phyloP scores from a whole-genome alignment of 345 rosid genomes.

The Lenwebbia sp. region DNA sequence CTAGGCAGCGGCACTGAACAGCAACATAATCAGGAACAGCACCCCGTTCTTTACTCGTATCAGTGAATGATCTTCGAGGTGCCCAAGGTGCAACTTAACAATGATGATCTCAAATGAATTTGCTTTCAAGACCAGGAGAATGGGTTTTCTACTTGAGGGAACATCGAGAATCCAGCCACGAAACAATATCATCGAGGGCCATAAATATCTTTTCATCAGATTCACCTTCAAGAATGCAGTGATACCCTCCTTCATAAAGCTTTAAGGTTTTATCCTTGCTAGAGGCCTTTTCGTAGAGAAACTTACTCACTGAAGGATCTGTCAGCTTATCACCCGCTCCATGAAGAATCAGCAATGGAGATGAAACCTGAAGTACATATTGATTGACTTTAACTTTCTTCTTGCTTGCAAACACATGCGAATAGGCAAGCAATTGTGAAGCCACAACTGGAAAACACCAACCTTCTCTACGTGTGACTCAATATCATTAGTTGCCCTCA shows the following conservation, averaged over 20 bases:
- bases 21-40: background rate
- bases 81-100: background rate
- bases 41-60: background rate
- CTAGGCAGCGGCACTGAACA: background rate
- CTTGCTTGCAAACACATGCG: background rate
- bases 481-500: conserved; percentile 61
- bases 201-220: conserved; percentile 56
- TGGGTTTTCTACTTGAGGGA: background rate
- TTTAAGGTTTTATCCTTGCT: conserved; percentile 79
- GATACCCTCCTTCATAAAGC: conserved; percentile 78
- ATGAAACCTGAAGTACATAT: conserved; percentile 43
- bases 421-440: background rate
- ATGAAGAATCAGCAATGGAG: conserved; percentile 79
- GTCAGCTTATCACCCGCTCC: conserved; percentile 89
- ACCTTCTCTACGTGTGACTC: conserved; percentile 65
- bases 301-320: conserved; percentile 70
- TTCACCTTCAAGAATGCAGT: conserved; percentile 91
- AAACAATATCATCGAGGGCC: conserved; percentile 49
- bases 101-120: background rate
- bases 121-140: background rate
- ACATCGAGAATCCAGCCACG: conserved; percentile 62
- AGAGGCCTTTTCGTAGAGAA: conserved; percentile 61
- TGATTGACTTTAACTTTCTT: background rate
- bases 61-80: background rate
- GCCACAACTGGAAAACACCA: background rate